A percentile compares a stretch with the other conserved stretches of the same genome.
These are phyloP conservation scores for Adansonia rubrostipa DNA, from an alignment of 441 rosid genomes.

Conservation along the genomic window DNA sequence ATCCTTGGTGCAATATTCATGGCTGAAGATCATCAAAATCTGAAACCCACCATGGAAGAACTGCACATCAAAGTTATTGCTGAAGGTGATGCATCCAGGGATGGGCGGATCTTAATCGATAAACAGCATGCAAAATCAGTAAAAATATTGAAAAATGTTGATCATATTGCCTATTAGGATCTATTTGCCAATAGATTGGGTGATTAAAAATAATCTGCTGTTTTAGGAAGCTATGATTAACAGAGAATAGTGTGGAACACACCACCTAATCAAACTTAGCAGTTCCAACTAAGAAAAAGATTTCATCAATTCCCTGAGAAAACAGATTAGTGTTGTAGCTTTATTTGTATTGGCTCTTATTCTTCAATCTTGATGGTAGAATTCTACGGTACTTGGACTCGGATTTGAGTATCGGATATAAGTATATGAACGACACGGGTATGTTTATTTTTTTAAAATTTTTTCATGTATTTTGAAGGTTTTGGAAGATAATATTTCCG, in stretches of 20 bases:
- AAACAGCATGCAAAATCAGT: slow-evolving; percentile 48
- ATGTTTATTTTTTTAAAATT: no score
- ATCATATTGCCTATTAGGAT: slow-evolving; percentile 45
- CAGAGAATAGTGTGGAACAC: slow-evolving; percentile 66
- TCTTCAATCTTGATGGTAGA: neutral
- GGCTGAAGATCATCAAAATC: slow-evolving; percentile 41
- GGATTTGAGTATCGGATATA: no score
- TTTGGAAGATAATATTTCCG: no score
- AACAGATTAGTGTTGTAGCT: slow-evolving; percentile 4
- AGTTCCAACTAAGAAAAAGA: no score
- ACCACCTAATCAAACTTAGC: slow-evolving; percentile 37
- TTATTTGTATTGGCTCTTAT: neutral
- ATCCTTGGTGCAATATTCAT: slow-evolving; percentile 67
- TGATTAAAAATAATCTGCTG: slow-evolving; percentile 62
- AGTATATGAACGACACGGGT: no score
- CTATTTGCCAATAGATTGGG: slow-evolving; percentile 53
- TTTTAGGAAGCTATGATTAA: slow-evolving; percentile 69
- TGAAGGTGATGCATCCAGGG: slow-evolving; percentile 55
- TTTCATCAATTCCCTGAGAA: neutral
- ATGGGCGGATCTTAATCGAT: slow-evolving; percentile 55
- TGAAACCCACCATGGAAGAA: slow-evolving; percentile 44
- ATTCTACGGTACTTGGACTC: no score
- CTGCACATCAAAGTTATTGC: slow-evolving; percentile 54
- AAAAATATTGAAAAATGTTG: slow-evolving; percentile 49
- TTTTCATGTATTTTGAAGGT: no score